Conservation (phyloP, 345 rosid species). For the Hibiscus trionum region DNA sequence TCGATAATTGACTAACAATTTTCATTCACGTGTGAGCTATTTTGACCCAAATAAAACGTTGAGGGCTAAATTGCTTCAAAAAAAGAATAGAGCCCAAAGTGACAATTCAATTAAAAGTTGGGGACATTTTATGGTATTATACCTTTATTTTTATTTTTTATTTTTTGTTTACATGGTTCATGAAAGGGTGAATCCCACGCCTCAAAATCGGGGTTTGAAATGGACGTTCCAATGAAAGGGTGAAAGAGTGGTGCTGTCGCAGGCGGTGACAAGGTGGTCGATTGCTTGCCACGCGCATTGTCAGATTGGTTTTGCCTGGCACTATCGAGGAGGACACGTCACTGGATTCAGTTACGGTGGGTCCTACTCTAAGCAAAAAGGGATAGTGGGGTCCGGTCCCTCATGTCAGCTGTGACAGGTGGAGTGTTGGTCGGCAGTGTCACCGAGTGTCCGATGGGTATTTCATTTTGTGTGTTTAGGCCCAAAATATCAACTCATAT, state of each 20-base stretch:
- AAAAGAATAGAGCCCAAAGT: too few species aligned
- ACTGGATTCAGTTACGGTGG: conserved; percentile 1
- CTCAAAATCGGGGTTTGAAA: not conserved
- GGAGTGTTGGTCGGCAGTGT: not conserved
- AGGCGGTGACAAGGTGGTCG: not conserved
- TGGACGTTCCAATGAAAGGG: conserved; percentile 2
- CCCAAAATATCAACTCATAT: not conserved
- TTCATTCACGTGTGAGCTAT: too few species aligned
- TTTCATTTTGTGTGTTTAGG: not conserved
- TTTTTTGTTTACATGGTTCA: not conserved
- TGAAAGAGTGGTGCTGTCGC: not conserved
- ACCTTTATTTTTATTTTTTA: too few species aligned
- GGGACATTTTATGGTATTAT: too few species aligned
- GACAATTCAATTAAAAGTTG: too few species aligned
- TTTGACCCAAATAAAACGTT: too few species aligned
- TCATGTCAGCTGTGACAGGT: not conserved
- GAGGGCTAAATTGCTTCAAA: too few species aligned
- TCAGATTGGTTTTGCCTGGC: not conserved
- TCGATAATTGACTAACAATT: too few species aligned
- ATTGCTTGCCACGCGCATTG: not conserved
- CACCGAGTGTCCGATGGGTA: not conserved
- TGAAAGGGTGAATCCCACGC: not conserved
- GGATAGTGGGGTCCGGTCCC: not conserved
- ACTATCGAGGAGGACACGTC: not conserved
- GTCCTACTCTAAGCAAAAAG: not conserved